Percentiles rank a stretch among this genome's conserved stretches.
Evolutionary conservation across 1,139 yeast species (phyloP).

Genomic region (Magnusiomyces clavatus): DNA sequence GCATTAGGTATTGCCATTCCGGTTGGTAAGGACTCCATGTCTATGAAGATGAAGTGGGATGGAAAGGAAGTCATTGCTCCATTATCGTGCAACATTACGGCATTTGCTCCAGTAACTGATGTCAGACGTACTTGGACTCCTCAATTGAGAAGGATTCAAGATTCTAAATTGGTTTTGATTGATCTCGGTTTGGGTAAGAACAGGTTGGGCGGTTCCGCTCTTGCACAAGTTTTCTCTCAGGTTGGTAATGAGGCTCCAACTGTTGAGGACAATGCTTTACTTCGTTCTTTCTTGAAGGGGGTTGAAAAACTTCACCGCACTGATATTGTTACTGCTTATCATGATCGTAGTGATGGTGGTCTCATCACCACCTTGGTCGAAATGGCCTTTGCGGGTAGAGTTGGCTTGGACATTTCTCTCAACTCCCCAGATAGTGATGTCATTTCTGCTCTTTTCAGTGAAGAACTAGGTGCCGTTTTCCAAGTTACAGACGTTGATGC

Average conservation of each 20-base stretch:
- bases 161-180: slow-evolving; percentile 63
- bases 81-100: slow-evolving; percentile 82
- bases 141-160: slow-evolving; percentile 44
- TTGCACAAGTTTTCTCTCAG: slow-evolving; percentile 87
- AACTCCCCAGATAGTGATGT: slow-evolving; percentile 26
- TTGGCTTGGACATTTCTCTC: slow-evolving; percentile 52
- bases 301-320: slow-evolving; percentile 60
- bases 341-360: slow-evolving; percentile 98
- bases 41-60: slow-evolving; percentile 97
- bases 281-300: slow-evolving; percentile 65
- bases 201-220: slow-evolving; percentile 83
- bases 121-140: slow-evolving; percentile 97
- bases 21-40: slow-evolving; percentile 98
- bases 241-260: slow-evolving; percentile 80
- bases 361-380: slow-evolving; percentile 75
- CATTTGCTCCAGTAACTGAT: slow-evolving; percentile 80
- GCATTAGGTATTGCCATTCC: slow-evolving; percentile 88
- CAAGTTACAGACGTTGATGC: slow-evolving; percentile 58
- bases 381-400: slow-evolving; percentile 96
- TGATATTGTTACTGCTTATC: slow-evolving; percentile 70
- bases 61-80: slow-evolving; percentile 88
- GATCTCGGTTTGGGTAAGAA: slow-evolving; percentile 59
- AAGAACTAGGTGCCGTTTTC: slow-evolving; percentile 95
- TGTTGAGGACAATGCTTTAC: slow-evolving; percentile 57
- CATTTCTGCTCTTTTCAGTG: slow-evolving; percentile 55